Conservation (phyloP, 2,329 filamentous ascomycete species). For the Dactylonectria macrodidyma region DNA sequence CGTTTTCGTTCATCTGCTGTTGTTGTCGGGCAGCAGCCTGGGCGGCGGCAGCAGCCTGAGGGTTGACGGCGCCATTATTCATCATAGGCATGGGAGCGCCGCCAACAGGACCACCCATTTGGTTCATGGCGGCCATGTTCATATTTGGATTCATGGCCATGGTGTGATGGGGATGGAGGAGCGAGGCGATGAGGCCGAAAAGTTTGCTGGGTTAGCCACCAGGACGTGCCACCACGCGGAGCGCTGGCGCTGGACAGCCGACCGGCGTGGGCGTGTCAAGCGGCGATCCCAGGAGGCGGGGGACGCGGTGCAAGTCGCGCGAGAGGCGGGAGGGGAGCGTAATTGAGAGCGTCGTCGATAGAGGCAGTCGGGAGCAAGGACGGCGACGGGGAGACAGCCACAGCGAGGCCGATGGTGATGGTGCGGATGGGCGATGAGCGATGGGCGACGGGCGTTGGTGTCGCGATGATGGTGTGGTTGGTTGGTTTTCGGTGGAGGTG, state of each 20-base stretch:
- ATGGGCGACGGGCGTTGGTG: constrained; percentile 32
- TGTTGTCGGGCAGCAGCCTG: constrained; percentile 56
- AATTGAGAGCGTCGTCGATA: constrained; percentile 33
- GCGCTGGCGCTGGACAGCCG: constrained; percentile 49
- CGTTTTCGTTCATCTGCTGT: constrained; percentile 59
- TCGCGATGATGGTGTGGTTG: constrained; percentile 36
- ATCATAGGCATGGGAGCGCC: constrained; percentile 75
- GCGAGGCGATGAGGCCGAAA: constrained; percentile 41
- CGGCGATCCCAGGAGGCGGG: constrained; percentile 47
- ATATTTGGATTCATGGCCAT: constrained; percentile 72
- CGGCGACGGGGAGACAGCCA: constrained; percentile 12
- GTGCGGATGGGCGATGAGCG: constrained; percentile 22
- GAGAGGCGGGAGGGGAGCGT: constrained; percentile 40
- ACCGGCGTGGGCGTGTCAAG: constrained; percentile 53
- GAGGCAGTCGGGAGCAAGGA: constrained; percentile 7
- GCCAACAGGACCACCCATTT: constrained; percentile 78
- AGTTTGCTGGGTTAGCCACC: constrained; percentile 52
- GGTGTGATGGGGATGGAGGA: constrained; percentile 39
- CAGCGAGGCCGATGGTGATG: constrained; percentile 22
- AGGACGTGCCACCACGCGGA: constrained; percentile 53
- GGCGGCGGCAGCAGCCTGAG: constrained; percentile 50
- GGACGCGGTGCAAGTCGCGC: constrained; percentile 48
- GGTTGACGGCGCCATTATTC: constrained; percentile 68
- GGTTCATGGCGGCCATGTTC: constrained; percentile 78
- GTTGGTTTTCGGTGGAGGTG: constrained; percentile 35